Evolutionary conservation across 2,329 filamentous ascomycete species (phyloP).

Genomic region (Colletotrichum spaethianum): DNA sequence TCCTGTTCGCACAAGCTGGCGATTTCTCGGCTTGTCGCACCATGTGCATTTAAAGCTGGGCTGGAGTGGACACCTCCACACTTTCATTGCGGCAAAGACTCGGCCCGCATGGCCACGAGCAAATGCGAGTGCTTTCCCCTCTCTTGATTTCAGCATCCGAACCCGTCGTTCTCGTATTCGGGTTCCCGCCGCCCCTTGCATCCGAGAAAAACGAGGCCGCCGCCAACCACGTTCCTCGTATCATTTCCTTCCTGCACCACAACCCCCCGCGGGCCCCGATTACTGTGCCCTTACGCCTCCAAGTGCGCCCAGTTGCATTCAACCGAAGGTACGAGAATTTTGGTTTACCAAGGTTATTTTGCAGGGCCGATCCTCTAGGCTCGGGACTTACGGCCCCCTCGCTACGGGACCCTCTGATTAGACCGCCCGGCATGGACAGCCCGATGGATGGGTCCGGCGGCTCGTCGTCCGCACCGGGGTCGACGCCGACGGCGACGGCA

Average conservation of each 20-base stretch:
- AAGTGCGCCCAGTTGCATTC: constrained; percentile 6
- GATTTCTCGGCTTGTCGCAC: neutral
- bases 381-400: neutral
- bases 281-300: constrained; percentile 17
- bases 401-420: neutral
- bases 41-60: neutral
- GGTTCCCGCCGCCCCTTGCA: constrained; percentile 12
- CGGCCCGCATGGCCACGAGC: neutral
- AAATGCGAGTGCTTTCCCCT: neutral
- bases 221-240: constrained; percentile 33
- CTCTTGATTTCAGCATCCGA: constrained; percentile 13
- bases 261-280: constrained; percentile 5
- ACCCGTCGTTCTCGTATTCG: constrained; percentile 35
- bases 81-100: neutral
- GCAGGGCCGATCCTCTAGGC: neutral
- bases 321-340: neutral
- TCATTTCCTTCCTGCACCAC: constrained; percentile 35
- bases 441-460: constrained; percentile 39
- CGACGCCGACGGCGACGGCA: constrained; percentile 34
- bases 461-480: constrained; percentile 36
- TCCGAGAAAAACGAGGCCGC: constrained; percentile 40
- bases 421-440: constrained; percentile 33
- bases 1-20: neutral
- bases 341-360: neutral
- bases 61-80: neutral